Percentiles rank a stretch among this genome's conserved stretches.
These are phyloP conservation scores for Alternaria brassicicola DNA, from an alignment of 2,329 filamentous ascomycete species.

Conservation along the genomic window DNA sequence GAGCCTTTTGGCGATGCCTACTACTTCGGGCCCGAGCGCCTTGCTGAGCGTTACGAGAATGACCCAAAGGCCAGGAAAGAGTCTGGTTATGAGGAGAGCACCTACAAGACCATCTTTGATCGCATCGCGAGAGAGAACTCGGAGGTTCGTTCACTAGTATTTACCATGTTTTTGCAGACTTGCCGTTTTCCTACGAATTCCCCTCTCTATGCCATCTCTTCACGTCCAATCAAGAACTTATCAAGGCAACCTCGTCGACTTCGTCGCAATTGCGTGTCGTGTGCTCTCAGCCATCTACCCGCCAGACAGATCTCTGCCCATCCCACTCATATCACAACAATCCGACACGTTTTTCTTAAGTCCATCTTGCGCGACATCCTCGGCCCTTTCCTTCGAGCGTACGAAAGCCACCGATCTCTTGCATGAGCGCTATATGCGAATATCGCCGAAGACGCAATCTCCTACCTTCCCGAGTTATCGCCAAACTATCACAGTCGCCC, in stretches of 20 bases:
- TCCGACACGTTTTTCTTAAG: not conserved
- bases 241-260: conserved; percentile 8
- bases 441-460: not conserved
- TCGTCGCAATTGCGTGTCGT: conserved; percentile 23
- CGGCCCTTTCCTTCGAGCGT: not conserved
- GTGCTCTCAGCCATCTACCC: conserved; percentile 2
- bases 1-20: conserved; percentile 98
- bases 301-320: not conserved
- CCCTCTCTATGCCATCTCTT: not conserved
- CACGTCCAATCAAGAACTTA: not conserved
- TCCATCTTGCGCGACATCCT: not conserved
- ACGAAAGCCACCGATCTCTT: not conserved
- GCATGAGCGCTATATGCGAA: not conserved
- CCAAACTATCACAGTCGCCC: not conserved
- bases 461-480: not conserved
- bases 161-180: conserved; percentile 1
- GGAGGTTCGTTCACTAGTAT: conserved; percentile 64
- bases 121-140: conserved; percentile 72
- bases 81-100: conserved; percentile 72
- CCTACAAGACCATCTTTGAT: conserved; percentile 79
- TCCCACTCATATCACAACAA: not conserved
- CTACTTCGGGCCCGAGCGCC: conserved; percentile 90
- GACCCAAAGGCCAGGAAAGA: conserved; percentile 62
- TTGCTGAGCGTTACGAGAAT: conserved; percentile 77
- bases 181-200: not conserved